These are phyloP conservation scores for Exophiala sp. DNA, from an alignment of 2,329 filamentous ascomycete species.

Conservation along the genomic window DNA sequence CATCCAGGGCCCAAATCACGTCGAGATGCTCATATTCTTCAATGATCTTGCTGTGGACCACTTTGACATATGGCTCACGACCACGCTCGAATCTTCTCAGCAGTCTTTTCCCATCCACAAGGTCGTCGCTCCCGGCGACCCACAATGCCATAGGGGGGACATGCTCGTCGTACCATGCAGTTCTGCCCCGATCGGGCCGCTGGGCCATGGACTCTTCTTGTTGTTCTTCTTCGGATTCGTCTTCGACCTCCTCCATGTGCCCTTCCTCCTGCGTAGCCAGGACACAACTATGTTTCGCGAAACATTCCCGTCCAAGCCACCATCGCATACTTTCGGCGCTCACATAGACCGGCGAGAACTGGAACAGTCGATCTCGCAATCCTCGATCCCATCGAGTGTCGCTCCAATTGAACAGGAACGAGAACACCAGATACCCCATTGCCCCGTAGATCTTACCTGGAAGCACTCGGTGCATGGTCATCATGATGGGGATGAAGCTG, in stretches of 20 bases:
- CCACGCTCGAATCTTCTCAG: constrained; percentile 68
- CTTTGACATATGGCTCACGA: constrained; percentile 70
- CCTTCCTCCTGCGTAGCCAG: constrained; percentile 70
- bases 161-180: constrained; percentile 74
- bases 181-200: constrained; percentile 28
- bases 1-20: constrained; percentile 91
- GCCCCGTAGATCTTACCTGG: constrained; percentile 66
- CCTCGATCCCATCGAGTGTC: constrained; percentile 79
- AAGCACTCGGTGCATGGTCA: constrained; percentile 67
- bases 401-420: constrained; percentile 82
- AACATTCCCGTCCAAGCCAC: constrained; percentile 88
- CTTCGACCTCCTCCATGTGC: constrained; percentile 50
- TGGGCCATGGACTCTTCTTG: constrained; percentile 13
- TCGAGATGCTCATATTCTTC: constrained; percentile 89
- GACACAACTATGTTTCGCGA: constrained; percentile 79
- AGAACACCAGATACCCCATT: constrained; percentile 83
- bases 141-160: constrained; percentile 82
- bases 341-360: constrained; percentile 86
- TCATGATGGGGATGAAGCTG: constrained; percentile 90
- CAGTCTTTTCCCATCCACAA: constrained; percentile 75
- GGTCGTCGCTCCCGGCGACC: constrained; percentile 74
- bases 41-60: constrained; percentile 78
- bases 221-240: constrained; percentile 7
- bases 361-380: constrained; percentile 75
- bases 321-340: constrained; percentile 86